A percentile compares a stretch with the other conserved stretches of the same genome.
Evolutionary conservation across 495 filamentous ascomycete species (phyloP).

Genomic region (Penicillium pulvis): DNA sequence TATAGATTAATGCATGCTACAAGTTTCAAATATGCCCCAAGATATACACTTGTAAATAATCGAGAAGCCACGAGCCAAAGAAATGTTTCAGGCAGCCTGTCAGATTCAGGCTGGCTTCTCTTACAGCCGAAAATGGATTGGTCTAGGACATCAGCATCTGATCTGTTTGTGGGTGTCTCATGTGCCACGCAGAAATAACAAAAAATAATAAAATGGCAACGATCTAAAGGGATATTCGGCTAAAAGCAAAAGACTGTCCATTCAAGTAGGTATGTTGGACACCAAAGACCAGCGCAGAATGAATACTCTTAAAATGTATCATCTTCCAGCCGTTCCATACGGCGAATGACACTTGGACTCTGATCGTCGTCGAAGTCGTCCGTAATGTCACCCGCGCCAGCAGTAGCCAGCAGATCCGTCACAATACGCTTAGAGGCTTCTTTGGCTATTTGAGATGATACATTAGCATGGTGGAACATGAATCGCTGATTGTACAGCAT

Average conservation of each 20-base stretch:
- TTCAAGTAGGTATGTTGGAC: background rate
- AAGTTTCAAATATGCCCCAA: too few relatives aligned
- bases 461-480: constrained; percentile 1
- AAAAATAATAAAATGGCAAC: background rate
- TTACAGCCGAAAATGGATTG: too few relatives aligned
- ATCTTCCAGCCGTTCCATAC: constrained; percentile 65
- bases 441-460: constrained; percentile 54
- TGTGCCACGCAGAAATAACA: background rate
- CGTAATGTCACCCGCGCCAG: constrained; percentile 56
- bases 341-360: constrained; percentile 75
- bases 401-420: constrained; percentile 83
- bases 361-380: constrained; percentile 49
- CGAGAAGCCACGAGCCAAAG: too few relatives aligned
- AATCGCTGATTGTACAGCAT: background rate
- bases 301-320: constrained; percentile 61
- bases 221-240: background rate
- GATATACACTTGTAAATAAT: too few relatives aligned
- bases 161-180: too few relatives aligned
- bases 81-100: too few relatives aligned
- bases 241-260: background rate
- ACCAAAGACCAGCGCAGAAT: background rate
- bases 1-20: too few relatives aligned
- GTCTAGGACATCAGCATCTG: too few relatives aligned
- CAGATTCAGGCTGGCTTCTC: too few relatives aligned
- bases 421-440: constrained; percentile 94